phyloP scores from a whole-genome alignment of 2,329 filamentous ascomycete genomes.

The Teratosphaeria destructans region DNA sequence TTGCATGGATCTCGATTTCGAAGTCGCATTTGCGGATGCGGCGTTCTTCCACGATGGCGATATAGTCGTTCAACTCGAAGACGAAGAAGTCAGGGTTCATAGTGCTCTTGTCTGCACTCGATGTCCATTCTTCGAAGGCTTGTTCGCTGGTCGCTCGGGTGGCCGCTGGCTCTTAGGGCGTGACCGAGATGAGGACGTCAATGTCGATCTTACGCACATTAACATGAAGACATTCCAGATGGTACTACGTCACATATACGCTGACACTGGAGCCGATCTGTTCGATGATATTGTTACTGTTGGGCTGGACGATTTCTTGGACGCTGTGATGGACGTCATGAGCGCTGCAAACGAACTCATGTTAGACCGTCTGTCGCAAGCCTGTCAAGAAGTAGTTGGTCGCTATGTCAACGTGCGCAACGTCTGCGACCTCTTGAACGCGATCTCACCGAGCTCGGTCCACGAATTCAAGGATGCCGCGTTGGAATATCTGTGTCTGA shows the following conservation, averaged over 20 bases:
- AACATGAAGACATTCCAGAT: slow-evolving; percentile 62
- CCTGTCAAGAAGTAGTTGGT: slow-evolving; percentile 77
- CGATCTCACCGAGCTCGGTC: slow-evolving; percentile 73
- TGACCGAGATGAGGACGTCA: slow-evolving; percentile 45
- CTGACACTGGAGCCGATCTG: slow-evolving; percentile 67
- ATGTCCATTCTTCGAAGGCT: slow-evolving; percentile 82
- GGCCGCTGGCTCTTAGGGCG: slow-evolving; percentile 62
- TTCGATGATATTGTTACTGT: slow-evolving; percentile 66
- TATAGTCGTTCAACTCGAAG: slow-evolving; percentile 66
- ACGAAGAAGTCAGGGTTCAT: slow-evolving; percentile 59
- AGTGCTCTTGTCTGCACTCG: slow-evolving; percentile 69
- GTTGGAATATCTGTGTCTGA: slow-evolving; percentile 82
- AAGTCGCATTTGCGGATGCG: slow-evolving; percentile 55
- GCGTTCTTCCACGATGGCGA: slow-evolving; percentile 72
- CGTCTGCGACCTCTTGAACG: slow-evolving; percentile 74
- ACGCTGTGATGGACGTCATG: slow-evolving; percentile 85
- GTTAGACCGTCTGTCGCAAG: slow-evolving; percentile 80
- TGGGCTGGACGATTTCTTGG: slow-evolving; percentile 72
- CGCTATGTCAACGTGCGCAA: slow-evolving; percentile 78
- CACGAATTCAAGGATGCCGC: slow-evolving; percentile 78
- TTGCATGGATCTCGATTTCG: slow-evolving; percentile 60
- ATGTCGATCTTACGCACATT: slow-evolving; percentile 76
- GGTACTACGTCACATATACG: slow-evolving; percentile 72
- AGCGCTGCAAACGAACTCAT: slow-evolving; percentile 87
- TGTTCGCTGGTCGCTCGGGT: slow-evolving; percentile 79